These are phyloP conservation scores for Dipteronia sinensis DNA, from an alignment of 345 rosid species.

Conservation along the genomic window DNA sequence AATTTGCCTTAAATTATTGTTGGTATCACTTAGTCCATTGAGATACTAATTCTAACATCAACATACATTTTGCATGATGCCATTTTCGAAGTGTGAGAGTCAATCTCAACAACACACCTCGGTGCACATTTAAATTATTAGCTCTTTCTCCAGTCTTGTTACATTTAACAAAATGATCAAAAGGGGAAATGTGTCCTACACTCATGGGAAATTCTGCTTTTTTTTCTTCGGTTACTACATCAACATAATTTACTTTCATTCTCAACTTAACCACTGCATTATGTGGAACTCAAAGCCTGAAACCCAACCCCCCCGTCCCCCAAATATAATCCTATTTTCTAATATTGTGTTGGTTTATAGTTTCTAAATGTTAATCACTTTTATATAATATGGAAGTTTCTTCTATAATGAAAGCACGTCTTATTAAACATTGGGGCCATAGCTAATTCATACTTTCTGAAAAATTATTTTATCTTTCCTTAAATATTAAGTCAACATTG, in stretches of 20 bases:
- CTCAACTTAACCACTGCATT: not conserved
- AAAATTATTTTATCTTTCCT: not conserved
- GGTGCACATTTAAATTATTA: not conserved
- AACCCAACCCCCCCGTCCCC: not conserved
- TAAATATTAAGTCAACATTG: not conserved
- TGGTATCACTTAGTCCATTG: not conserved
- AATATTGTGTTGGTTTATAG: not conserved
- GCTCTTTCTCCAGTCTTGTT: not conserved
- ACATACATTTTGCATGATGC: not conserved
- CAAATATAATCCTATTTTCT: not conserved
- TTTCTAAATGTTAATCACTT: not conserved
- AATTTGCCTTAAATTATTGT: not conserved
- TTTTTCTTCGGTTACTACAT: not conserved
- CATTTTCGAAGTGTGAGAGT: not conserved
- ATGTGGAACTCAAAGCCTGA: not conserved
- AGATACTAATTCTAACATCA: conserved; percentile 4
- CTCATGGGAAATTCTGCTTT: not conserved
- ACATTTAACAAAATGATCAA: not conserved
- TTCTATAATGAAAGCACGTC: not conserved
- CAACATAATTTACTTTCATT: not conserved
- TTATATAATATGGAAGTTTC: not conserved
- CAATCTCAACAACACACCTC: not conserved
- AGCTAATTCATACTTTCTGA: not conserved
- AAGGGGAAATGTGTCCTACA: not conserved
- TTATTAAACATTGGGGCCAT: not conserved